phyloP scores from a whole-genome alignment of 208 protist species.

The Acanthamoeba sp. region DNA sequence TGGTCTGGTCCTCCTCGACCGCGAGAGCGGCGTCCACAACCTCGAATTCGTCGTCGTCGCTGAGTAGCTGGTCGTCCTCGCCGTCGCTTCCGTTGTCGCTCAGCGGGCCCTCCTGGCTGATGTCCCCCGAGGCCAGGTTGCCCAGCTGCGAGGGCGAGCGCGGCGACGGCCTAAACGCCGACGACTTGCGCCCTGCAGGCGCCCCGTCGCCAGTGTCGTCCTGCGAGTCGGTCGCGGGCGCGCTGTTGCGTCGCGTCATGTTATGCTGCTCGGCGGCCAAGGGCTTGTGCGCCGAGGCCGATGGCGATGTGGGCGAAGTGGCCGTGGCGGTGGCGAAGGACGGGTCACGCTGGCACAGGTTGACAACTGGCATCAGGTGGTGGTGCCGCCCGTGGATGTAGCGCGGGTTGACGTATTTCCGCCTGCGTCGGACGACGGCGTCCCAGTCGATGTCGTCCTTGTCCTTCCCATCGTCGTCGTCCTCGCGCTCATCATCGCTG shows the following conservation, averaged over 20 bases:
- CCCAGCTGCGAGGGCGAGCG: neutral
- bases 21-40: neutral
- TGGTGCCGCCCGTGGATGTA: constrained; percentile 71
- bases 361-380: constrained; percentile 66
- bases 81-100: constrained; percentile 23
- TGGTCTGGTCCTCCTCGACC: neutral
- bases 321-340: neutral
- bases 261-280: neutral
- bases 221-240: neutral
- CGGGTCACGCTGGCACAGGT: constrained; percentile 39
- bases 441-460: neutral
- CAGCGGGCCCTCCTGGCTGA: neutral
- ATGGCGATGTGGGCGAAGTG: neutral
- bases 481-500: neutral
- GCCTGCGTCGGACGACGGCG: neutral
- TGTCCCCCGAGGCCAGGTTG: neutral
- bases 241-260: neutral
- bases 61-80: neutral
- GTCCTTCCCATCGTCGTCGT: neutral
- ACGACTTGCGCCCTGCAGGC: neutral
- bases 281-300: neutral
- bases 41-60: constrained; percentile 40
- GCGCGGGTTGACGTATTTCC: constrained; percentile 47
- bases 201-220: neutral
- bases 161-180: neutral